Conservation (phyloP, 495 filamentous ascomycete genomes). For the Barbatosphaeria neglecta region DNA sequence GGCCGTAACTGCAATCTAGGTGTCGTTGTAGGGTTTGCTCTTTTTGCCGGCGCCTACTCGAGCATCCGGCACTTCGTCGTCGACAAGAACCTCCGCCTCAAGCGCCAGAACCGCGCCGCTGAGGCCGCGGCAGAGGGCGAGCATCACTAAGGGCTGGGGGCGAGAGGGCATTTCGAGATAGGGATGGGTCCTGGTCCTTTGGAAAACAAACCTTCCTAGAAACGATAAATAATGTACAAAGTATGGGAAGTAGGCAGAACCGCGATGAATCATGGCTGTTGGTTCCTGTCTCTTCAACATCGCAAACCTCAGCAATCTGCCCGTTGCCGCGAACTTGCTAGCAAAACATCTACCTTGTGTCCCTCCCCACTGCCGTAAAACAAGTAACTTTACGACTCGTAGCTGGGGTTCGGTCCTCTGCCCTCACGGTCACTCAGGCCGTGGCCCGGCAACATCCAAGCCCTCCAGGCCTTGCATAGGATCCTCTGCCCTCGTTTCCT, state of each 20-base stretch:
- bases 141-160: conserved; percentile 17
- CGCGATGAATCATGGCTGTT: not conserved
- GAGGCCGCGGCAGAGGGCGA: conserved; percentile 18
- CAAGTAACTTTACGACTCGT: not conserved
- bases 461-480: conserved; percentile 94
- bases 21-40: conserved; percentile 62
- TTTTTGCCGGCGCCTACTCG: conserved; percentile 66
- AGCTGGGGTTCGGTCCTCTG: not conserved
- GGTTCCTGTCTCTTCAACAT: too few species aligned
- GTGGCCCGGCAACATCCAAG: conserved; percentile 85
- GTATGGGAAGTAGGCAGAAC: not conserved
- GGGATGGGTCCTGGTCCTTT: conserved; percentile 3
- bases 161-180: not conserved
- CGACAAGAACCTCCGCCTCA: conserved; percentile 86
- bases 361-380: not conserved
- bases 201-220: conserved; percentile 5
- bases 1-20: conserved; percentile 50
- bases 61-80: conserved; percentile 65
- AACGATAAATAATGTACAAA: conserved; percentile 1
- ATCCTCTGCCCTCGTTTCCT: conserved; percentile 51
- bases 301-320: too few species aligned
- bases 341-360: not conserved
- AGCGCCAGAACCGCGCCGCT: conserved; percentile 38
- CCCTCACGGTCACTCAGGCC: conserved; percentile 46
- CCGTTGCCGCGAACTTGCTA: too few species aligned